Base-by-base conservation (phyloP, 495 filamentous ascomycete genomes). In the Wilcoxina mikolae region DNA sequence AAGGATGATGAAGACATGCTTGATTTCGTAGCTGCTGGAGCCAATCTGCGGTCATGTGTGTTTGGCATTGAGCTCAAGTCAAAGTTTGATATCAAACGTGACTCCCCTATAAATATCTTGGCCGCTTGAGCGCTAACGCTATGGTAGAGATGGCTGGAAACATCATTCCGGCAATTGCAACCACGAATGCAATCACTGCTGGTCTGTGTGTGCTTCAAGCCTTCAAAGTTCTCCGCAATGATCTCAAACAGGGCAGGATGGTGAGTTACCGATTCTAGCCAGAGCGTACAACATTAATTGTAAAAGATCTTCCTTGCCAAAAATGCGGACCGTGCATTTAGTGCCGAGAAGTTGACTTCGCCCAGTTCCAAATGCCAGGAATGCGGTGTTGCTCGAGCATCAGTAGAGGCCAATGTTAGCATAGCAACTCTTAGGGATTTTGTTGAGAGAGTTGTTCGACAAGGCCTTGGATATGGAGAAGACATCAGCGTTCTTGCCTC, bases 151-250 rank as follows among this genome's bases (percentile, higher is more conserved):
- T 96, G 88, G 91, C 91, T 23, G 91, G 91, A 49, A 96, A 96
- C 61, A 99, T 99, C 62, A 96, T 99, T 53, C 91, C 91, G 0
- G 93, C 91, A 2, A 99, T 99, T 67, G 91, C 91, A 1, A 99
- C 91, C 0, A 95, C 91, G 0, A 99, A 99, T 66, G 91, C 93
- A 11, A 93, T 96, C 68, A 91, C 89, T 3, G 91, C 91, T 11
- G 82, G 85, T 12, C 74, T 99, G 23, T 96, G 88, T 65, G 91
- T 96, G 3, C 71, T 99, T 4, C 84, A 99, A 68, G 81, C 87
- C 1, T 88, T 94, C 72, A 95, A 95, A 67, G 84, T 96, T 31
- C 71, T 99, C 52, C 79, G 77, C 55, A 76, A 80, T 24, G 82
- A 94, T 45, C 77, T 84, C 18, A 55, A 64, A 58, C 27, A 22